Evolutionary conservation across 352 stramenopile genomes (phyloP).

Genomic region (Phytophthora niederhauseri): DNA sequence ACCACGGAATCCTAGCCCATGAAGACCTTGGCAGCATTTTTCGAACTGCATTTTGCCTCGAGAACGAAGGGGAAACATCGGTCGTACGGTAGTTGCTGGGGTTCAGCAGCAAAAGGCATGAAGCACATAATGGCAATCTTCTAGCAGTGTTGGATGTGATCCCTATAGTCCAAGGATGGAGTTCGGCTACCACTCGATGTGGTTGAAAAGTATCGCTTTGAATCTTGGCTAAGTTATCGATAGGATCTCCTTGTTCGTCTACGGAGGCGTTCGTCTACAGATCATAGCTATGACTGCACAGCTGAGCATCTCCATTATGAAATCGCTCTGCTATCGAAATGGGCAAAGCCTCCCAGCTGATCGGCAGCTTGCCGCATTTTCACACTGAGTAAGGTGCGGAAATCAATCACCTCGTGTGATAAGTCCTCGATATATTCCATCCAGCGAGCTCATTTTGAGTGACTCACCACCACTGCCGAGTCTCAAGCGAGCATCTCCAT

Average conservation of each 20-base stretch:
- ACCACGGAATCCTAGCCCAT: not conserved
- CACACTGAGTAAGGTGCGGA: constrained; percentile 10
- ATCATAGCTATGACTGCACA: not conserved
- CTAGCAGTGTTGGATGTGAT: not conserved
- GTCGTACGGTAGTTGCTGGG: not conserved
- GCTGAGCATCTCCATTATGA: constrained; percentile 7
- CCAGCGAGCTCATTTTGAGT: not conserved
- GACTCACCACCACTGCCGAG: constrained; percentile 4
- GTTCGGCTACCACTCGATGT: not conserved
- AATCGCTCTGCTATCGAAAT: constrained; percentile 24
- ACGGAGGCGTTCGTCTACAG: constrained; percentile 19
- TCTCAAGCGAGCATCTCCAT: constrained; percentile 9
- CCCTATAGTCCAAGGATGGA: too few species aligned
- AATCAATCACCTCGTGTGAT: not conserved
- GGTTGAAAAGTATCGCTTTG: not conserved
- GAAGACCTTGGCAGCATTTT: not conserved
- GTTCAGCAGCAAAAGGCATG: not conserved
- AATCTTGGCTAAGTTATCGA: not conserved
- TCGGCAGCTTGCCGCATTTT: constrained; percentile 10
- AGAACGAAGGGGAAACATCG: not conserved
- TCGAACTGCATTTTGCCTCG: not conserved
- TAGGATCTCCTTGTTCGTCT: constrained; percentile 10
- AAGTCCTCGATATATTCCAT: not conserved
- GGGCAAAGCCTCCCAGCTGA: constrained; percentile 19
- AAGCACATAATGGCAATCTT: not conserved